Evolutionary conservation across 495 filamentous ascomycete species (phyloP).

Genomic region (Penicillium angulare): DNA sequence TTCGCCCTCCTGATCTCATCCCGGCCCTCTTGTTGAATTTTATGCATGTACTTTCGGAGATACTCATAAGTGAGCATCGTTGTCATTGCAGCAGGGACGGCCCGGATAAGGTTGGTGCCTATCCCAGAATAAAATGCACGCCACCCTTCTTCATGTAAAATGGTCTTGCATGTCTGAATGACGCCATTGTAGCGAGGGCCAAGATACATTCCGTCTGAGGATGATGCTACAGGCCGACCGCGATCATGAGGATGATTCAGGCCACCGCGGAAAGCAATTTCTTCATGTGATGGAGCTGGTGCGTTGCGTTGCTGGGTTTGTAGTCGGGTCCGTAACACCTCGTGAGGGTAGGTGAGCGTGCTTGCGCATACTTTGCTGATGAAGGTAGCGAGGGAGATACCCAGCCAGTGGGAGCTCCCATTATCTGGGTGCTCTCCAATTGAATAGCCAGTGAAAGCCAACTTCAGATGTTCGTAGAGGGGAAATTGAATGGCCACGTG

Average conservation of each 20-base stretch:
- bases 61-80: constrained; percentile 98
- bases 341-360: constrained; percentile 94
- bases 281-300: constrained; percentile 45
- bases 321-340: constrained; percentile 85
- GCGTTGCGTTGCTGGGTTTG: constrained; percentile 76
- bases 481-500: constrained; percentile 99
- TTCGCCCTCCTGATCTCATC: constrained; percentile 31
- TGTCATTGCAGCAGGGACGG: constrained; percentile 91
- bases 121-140: constrained; percentile 95
- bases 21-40: constrained; percentile 50
- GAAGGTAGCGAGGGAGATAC: constrained; percentile 85
- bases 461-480: constrained; percentile 90
- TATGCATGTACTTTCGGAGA: constrained; percentile 58
- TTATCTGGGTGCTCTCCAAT: constrained; percentile 69
- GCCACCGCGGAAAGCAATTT: constrained; percentile 64
- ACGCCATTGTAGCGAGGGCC: constrained; percentile 77
- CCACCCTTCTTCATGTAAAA: constrained; percentile 91
- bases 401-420: constrained; percentile 62
- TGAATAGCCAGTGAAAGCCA: constrained; percentile 79
- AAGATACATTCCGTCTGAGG: constrained; percentile 57
- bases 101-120: constrained; percentile 96
- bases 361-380: constrained; percentile 93
- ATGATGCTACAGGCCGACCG: constrained; percentile 44
- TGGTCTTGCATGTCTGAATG: constrained; percentile 77
- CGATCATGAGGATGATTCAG: constrained; percentile 44